Conservation (phyloP, 2,329 filamentous ascomycete species). For the Lasiodiplodia sp. region DNA sequence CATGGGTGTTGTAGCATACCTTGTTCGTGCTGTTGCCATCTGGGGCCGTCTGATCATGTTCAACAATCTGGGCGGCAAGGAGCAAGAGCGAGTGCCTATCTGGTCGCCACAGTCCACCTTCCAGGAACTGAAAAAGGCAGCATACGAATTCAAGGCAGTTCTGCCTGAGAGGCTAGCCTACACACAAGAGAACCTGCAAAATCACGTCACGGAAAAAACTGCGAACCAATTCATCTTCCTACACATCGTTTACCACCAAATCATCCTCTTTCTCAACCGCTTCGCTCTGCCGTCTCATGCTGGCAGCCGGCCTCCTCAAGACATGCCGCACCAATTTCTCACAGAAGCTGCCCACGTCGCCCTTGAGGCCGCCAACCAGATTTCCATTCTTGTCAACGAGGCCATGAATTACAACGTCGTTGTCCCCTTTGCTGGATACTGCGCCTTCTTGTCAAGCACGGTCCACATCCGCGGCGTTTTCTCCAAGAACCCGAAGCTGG, state of each 20-base stretch:
- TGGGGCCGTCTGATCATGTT: conserved; percentile 93
- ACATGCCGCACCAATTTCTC: conserved; percentile 80
- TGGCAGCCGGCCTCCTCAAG: conserved; percentile 68
- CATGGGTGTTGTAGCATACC: conserved; percentile 93
- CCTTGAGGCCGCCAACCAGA: conserved; percentile 82
- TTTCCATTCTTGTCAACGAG: conserved; percentile 83
- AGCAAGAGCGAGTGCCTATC: conserved; percentile 76
- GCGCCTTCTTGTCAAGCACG: conserved; percentile 89
- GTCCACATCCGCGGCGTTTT: conserved; percentile 95
- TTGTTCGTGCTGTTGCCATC: conserved; percentile 82
- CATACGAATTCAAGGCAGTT: conserved; percentile 71
- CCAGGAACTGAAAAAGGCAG: conserved; percentile 71
- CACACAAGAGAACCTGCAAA: conserved; percentile 80
- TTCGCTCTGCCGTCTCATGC: conserved; percentile 78
- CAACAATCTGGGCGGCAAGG: conserved; percentile 86
- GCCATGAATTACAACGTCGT: conserved; percentile 81
- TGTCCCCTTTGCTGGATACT: conserved; percentile 93
- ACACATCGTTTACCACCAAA: conserved; percentile 89
- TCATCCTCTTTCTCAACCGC: conserved; percentile 86
- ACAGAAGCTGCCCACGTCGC: conserved; percentile 77
- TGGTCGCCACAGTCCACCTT: conserved; percentile 86
- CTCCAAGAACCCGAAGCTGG: conserved; percentile 78
- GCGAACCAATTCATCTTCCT: conserved; percentile 93
- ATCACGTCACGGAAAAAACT: conserved; percentile 82
- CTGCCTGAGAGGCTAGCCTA: conserved; percentile 79